phyloP scores from a whole-genome alignment of 2,329 filamentous ascomycete species.

The Thelonectria blattea region DNA sequence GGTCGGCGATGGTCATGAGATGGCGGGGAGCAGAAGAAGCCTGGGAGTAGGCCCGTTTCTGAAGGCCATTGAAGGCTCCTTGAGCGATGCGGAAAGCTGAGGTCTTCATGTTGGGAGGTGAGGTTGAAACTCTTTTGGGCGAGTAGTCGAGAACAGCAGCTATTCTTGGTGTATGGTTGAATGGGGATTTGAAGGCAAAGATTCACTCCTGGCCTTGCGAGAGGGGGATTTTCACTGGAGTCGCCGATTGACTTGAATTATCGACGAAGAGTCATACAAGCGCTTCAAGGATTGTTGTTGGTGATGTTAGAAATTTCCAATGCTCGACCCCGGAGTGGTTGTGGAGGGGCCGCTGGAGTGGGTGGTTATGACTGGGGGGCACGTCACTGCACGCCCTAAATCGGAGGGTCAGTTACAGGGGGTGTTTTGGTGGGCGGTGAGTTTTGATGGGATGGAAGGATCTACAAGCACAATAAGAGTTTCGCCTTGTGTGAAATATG shows the following conservation, averaged over 20 bases:
- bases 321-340: slow-evolving; percentile 26
- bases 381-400: slow-evolving; percentile 8
- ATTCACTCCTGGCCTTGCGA: background rate
- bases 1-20: slow-evolving; percentile 88
- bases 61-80: slow-evolving; percentile 44
- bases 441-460: too few relatives aligned
- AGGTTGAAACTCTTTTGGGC: background rate
- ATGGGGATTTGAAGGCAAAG: background rate
- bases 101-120: slow-evolving; percentile 42
- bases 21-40: slow-evolving; percentile 68
- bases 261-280: slow-evolving; percentile 12
- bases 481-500: too few relatives aligned
- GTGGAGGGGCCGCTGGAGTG: slow-evolving; percentile 18
- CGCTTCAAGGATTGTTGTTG: slow-evolving; percentile 18
- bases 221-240: background rate
- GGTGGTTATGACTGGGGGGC: background rate
- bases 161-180: background rate
- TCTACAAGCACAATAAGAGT: too few relatives aligned
- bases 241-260: slow-evolving; percentile 3
- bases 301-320: slow-evolving; percentile 31
- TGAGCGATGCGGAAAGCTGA: slow-evolving; percentile 43
- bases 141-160: background rate
- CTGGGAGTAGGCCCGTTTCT: slow-evolving; percentile 53
- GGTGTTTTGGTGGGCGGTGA: slow-evolving; percentile 13
- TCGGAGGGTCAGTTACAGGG: slow-evolving; percentile 9